Evolutionary conservation across 1,139 yeast genomes (phyloP), one percentile per base, ranked within the genome.

Genomic region (Protomyces inouyei): DNA sequence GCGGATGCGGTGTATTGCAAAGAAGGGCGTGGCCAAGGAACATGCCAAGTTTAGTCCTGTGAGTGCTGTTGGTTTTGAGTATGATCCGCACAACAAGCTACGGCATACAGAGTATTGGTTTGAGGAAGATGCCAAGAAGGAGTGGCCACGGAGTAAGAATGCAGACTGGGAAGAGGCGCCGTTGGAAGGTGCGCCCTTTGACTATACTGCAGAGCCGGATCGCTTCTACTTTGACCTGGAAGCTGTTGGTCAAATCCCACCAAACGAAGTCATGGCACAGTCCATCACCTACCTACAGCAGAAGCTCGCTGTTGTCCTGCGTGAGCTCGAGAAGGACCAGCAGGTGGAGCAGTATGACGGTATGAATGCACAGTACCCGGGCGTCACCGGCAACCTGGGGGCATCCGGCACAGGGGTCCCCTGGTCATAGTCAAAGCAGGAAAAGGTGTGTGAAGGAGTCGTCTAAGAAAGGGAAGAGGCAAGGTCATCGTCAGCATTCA

Each of bases 31-130:
- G 68, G 92, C 98, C 54, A 93, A 95, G 75, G 99, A 93, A 75
- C 99, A 93, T 73, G 97, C 98, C 61, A 93, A 93, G 74, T 93
- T 98, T 98, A 87, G 95, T 5, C 97, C 98, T 1, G 88, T 96
- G 71, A 83, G 97, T 0, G 98, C 98, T n/a, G 83, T 95, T 65
- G 98, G 96, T 28, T 93, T 93, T 73, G 99, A 93, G 76, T 93
- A 93, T 73, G 99, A 93, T 74, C 99, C 99, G n/a, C 93, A 97
- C 96, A 93, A 93, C 76, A 95, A 93, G 77, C 81, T 95, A 71
- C 87, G 87, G 73, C 98, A 93, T 74, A 93, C 98, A 0, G 97
- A 91, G 71, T 88, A 83, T 73, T 93, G 99, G 99, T 90, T 87
- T 74, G 98, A 93, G 76, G 95, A 86, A 68, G 88, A 86, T 73